These are phyloP conservation scores for Amesomyces nigricolor DNA, from an alignment of 2,329 filamentous ascomycete genomes.

Conservation along the genomic window DNA sequence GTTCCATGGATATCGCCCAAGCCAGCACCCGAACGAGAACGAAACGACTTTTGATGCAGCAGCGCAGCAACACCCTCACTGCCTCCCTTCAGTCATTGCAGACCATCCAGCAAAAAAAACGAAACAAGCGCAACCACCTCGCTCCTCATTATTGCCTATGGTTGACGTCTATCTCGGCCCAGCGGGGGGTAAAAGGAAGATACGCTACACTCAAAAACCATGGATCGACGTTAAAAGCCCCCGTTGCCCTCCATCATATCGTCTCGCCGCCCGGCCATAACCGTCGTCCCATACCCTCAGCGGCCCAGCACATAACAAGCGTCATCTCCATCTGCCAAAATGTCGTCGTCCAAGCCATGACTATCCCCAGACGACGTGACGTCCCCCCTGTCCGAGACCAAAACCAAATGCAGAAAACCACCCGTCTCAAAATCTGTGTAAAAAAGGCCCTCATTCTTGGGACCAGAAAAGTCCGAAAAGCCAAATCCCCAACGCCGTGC, in stretches of 20 bases:
- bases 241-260: slow-evolving; percentile 3
- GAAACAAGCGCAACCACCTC: not conserved
- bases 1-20: too few relatives aligned
- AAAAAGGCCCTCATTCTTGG: slow-evolving; percentile 25
- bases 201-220: slow-evolving; percentile 9
- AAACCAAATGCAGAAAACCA: slow-evolving; percentile 6
- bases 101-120: not conserved
- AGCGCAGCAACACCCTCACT: too few relatives aligned
- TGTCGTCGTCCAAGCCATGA: slow-evolving; percentile 5
- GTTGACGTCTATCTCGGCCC: slow-evolving; percentile 8
- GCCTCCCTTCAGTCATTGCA: too few relatives aligned
- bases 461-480: slow-evolving; percentile 10
- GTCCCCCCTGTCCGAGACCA: not conserved
- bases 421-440: not conserved
- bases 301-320: slow-evolving; percentile 1
- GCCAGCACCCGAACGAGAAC: too few relatives aligned
- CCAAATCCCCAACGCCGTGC: slow-evolving; percentile 36
- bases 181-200: not conserved
- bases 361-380: slow-evolving; percentile 2
- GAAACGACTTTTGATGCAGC: too few relatives aligned
- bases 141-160: slow-evolving; percentile 10
- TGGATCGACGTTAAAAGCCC: slow-evolving; percentile 1
- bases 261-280: not conserved
- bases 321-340: slow-evolving; percentile 2
- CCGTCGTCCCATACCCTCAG: not conserved